These are phyloP conservation scores for Apiospora arundinis DNA, from an alignment of 2,329 filamentous ascomycete genomes.

Conservation along the genomic window DNA sequence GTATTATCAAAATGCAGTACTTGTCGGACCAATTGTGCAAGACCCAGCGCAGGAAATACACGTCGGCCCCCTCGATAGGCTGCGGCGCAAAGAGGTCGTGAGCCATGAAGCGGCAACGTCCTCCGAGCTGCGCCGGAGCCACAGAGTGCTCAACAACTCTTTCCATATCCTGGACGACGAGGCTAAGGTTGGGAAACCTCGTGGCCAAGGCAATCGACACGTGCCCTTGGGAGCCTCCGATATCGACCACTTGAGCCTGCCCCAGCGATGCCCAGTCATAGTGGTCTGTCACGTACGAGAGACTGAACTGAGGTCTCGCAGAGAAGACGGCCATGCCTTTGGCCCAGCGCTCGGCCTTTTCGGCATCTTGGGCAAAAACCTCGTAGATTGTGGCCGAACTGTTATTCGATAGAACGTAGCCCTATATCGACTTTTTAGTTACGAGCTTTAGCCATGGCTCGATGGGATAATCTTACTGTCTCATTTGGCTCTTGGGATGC, in stretches of 20 bases:
- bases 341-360: background rate
- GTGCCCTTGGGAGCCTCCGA: conserved; percentile 29
- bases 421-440: background rate
- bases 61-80: conserved; percentile 40
- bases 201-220: conserved; percentile 25
- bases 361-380: background rate
- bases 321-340: background rate
- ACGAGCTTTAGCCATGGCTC: background rate
- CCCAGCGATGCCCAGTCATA: conserved; percentile 39
- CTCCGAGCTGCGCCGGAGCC: conserved; percentile 39
- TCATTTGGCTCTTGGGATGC: background rate
- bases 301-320: background rate
- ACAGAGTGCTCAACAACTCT: conserved; percentile 23
- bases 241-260: conserved; percentile 57
- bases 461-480: background rate
- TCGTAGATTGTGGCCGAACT: background rate
- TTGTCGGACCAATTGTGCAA: conserved; percentile 55
- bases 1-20: conserved; percentile 42
- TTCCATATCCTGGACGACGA: conserved; percentile 39
- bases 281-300: background rate
- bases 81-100: conserved; percentile 33
- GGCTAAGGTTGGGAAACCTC: conserved; percentile 23
- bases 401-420: background rate
- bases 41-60: conserved; percentile 54
- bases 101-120: conserved; percentile 31